Evolutionary conservation across 1,284 basidiomycete species (phyloP).

Genomic region (Paramarasmius palmivorus): DNA sequence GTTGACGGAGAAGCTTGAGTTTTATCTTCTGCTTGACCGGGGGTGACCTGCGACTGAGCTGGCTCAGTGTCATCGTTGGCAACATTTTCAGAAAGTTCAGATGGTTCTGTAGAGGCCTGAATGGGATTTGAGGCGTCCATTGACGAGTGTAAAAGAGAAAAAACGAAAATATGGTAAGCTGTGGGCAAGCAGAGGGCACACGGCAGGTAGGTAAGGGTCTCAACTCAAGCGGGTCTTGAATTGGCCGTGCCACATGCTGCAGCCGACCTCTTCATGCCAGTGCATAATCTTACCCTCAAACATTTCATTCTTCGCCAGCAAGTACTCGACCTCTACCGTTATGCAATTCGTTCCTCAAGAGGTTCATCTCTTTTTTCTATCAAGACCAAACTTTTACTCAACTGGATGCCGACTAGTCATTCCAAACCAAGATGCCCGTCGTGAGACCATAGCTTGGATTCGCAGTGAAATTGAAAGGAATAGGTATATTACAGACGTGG

Average conservation of each 20-base stretch:
- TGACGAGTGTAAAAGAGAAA: background rate
- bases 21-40: conserved; percentile 25
- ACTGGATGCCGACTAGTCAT: conserved; percentile 47
- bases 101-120: conserved; percentile 13
- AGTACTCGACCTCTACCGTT: conserved; percentile 62
- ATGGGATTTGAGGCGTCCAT: background rate
- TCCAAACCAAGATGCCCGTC: conserved; percentile 55
- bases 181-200: background rate
- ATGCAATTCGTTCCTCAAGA: conserved; percentile 65
- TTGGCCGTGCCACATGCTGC: background rate
- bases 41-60: conserved; percentile 28
- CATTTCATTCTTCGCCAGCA: conserved; percentile 72
- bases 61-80: conserved; percentile 38
- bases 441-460: conserved; percentile 72
- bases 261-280: conserved; percentile 19
- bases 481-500: conserved; percentile 55
- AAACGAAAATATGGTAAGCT: background rate
- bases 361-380: conserved; percentile 36
- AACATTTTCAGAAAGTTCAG: conserved; percentile 27
- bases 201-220: conserved; percentile 1
- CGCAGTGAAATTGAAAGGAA: conserved; percentile 71
- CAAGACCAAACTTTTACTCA: conserved; percentile 12
- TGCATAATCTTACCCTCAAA: conserved; percentile 53
- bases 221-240: background rate
- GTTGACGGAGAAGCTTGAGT: conserved; percentile 12